Percentiles rank a stretch among this genome's conserved stretches.
These are phyloP conservation scores for Fraxinus ornus DNA, from an alignment of 305 asterid species.

Conservation along the genomic window DNA sequence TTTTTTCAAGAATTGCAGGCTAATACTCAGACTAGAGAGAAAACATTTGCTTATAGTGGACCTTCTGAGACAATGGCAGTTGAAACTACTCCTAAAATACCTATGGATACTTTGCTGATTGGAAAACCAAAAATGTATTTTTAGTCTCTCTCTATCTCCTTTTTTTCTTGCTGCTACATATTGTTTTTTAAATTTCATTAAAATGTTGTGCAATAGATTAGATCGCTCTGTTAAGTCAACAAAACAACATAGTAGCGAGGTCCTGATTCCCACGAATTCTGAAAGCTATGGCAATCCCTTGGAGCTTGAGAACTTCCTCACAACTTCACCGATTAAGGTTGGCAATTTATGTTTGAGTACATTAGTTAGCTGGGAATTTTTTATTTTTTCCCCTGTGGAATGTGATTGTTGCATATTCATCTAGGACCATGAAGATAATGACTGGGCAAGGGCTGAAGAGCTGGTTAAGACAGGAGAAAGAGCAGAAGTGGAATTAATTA, in stretches of 20 bases:
- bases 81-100: constrained; percentile 29
- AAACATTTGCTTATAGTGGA: constrained; percentile 31
- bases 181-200: constrained; percentile 9
- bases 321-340: constrained; percentile 58
- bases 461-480: constrained; percentile 64
- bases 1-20: constrained; percentile 70
- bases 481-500: constrained; percentile 73
- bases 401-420: constrained; percentile 28
- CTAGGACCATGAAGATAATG: constrained; percentile 71
- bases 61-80: constrained; percentile 25
- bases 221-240: constrained; percentile 47
- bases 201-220: constrained; percentile 51
- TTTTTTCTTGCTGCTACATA: not conserved
- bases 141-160: not conserved
- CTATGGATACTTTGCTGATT: constrained; percentile 48
- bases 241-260: constrained; percentile 39
- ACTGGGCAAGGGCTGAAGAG: constrained; percentile 82
- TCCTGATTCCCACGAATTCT: constrained; percentile 28
- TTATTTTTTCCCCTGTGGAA: constrained; percentile 2
- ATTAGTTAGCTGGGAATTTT: not conserved
- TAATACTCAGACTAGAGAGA: constrained; percentile 36
- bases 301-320: constrained; percentile 56
- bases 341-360: constrained; percentile 18
- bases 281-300: constrained; percentile 39
- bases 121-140: constrained; percentile 77